Evolutionary conservation across 202 grass and related monocot genomes (phyloP), one percentile per base, ranked within the genome.

Genomic region (Bolboschoenoplectus hybrid): DNA sequence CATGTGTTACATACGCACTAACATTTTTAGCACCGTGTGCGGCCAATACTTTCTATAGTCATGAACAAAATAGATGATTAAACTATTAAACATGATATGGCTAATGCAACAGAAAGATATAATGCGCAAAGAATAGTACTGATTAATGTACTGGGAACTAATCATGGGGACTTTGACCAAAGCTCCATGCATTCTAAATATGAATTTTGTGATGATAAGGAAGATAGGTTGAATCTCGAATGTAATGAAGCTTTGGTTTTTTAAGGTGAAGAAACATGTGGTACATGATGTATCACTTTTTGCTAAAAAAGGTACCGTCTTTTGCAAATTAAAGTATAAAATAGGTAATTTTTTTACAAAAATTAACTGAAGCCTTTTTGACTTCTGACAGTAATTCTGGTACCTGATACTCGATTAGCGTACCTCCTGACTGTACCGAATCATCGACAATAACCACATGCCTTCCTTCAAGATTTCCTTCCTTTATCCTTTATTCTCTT

Each of bases 371-470:
- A 36, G 36, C 0, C 1, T 56, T 35, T 68, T 41, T 68, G 11
- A 6, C 43, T 16, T 2, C 1, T 7, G 12, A 70, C 38, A 71
- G 6, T 8, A 26, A 81, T 39, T 20, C 62, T 34, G 40, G 82
- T 91, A 98, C 95, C 95, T 98, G 93, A 81, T 93, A 98, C 86
- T 95, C 93, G 47, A 94, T 89, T 70, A 98, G 90, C 66, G 95
- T 98, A 60, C 95, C 95, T 3, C 95, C 95, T 35, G 95, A 98
- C 56, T 98, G 95, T 53, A 98, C 95, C 67, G 94, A 88, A 88
- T 98, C 95, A 85, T 98, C 93, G 84, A 98, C 95, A 83, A 98
- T 98, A 64, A 98, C 91, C 52, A 98, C 93, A 95, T 98, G 95
- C 12, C 78, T 86, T 10, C 93, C 91, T 87, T 90, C 81, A 55